Conservation (phyloP, 352 stramenopile genomes). For the Phytophthora podocarpi region DNA sequence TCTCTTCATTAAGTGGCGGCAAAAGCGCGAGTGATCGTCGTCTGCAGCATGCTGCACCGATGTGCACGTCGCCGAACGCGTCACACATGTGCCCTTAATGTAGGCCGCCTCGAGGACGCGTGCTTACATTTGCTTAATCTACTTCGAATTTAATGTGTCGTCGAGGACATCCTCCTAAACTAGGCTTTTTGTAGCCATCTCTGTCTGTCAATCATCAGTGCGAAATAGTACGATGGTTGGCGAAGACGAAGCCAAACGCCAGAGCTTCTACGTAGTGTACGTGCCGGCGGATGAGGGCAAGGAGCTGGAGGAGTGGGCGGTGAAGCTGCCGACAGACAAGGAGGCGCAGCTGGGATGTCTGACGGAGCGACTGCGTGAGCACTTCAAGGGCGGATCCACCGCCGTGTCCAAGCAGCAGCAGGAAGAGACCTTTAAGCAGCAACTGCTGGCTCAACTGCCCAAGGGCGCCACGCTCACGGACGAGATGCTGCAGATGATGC, state of each 20-base stretch:
- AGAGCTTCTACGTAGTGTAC: constrained; percentile 79
- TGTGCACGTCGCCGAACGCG: no score
- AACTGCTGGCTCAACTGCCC: constrained; percentile 75
- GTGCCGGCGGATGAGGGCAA: constrained; percentile 59
- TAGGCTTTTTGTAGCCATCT: no score
- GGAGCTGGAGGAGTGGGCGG: constrained; percentile 73
- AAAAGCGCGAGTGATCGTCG: constrained; percentile 11
- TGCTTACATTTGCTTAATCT: background rate
- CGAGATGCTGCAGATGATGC: constrained; percentile 87
- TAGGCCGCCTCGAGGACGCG: constrained; percentile 8
- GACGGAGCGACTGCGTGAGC: constrained; percentile 76
- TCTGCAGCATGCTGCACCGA: no score
- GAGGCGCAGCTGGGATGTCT: constrained; percentile 81
- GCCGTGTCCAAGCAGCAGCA: constrained; percentile 51
- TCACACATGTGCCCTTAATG: no score
- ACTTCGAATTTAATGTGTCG: background rate
- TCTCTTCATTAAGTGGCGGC: background rate
- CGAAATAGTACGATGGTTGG: constrained; percentile 75
- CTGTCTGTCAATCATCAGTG: no score
- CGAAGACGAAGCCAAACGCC: constrained; percentile 45
- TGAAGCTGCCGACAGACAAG: constrained; percentile 76
- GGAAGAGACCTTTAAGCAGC: constrained; percentile 82
- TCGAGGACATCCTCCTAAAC: no score
- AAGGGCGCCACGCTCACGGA: constrained; percentile 64
- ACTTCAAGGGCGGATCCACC: constrained; percentile 67